Evolutionary conservation across 192 early-diverging fungal species (phyloP), one percentile per base, ranked within the genome.

Genomic region (Umbelopsis sp.): DNA sequence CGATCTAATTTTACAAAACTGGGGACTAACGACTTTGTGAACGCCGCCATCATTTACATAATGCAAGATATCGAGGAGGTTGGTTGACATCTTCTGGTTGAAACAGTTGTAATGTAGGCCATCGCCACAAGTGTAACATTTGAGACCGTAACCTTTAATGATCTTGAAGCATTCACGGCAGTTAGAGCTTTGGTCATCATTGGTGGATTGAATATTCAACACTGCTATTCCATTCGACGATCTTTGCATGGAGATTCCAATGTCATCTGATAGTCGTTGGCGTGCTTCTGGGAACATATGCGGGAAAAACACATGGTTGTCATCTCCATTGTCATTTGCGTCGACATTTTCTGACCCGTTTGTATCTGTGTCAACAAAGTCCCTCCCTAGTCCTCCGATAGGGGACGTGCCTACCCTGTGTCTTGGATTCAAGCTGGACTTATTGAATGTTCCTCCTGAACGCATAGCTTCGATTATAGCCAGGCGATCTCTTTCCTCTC

Each of bases 101-200:
- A 77, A 88, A 62, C 87, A 88, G 9, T 77, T 77, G 24, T 84
- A 71, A 69, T 88, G 87, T 8, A 86, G 45, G 29, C 74, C 81
- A 29, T 80, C 71, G 31, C 81, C 80, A 25, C 87, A 88, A 2
- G 80, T 82, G 36, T 83, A 82, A 67, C 87, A 88, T 34, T 77
- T 52, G 4, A 88, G 70, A 26, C 87, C 87, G 69, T 83, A 84
- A 0, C 80, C 84, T 32, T 65, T 65, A 25, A 88, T 78, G 25
- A 59, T 24, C 14, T 81, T 78, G 69, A 71, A 82, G 56, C 82
- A 84, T 54, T 82, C 74, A 7, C 62, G 72, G 59, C 79, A 80
- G 31, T 67, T 69, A 10, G 71, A 66, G 2, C 52, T 53, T 47
- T 53, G 52, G 12, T 34, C n/a, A 32, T 50, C 68, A 32, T 69